Conservation (phyloP, 306 rosid genomes). For the Inga laurina region DNA sequence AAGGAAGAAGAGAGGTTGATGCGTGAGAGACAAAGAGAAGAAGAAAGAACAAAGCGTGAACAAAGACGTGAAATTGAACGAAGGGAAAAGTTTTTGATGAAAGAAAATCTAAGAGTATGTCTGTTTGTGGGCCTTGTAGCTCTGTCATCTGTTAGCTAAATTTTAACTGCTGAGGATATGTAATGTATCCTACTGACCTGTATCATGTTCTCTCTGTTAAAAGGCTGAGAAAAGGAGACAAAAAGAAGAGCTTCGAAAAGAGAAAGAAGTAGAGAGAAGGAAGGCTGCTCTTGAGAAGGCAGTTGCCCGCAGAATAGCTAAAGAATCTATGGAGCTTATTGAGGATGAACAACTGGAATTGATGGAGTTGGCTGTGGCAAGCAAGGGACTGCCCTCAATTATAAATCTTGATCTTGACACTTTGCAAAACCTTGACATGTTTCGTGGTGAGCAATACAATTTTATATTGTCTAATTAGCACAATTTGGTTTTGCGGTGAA, state of each 20-base stretch:
- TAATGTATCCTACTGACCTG: constrained; percentile 24
- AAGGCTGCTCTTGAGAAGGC: constrained; percentile 97
- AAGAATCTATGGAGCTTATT: constrained; percentile 97
- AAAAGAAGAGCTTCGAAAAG: constrained; percentile 91
- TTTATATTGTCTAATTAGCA: neutral
- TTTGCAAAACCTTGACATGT: constrained; percentile 79
- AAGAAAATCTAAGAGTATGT: constrained; percentile 76
- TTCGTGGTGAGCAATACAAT: constrained; percentile 60
- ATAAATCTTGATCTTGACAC: constrained; percentile 85
- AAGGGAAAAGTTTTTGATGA: constrained; percentile 85
- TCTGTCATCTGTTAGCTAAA: constrained; percentile 19
- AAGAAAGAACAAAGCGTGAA: constrained; percentile 86
- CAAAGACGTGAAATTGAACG: constrained; percentile 87
- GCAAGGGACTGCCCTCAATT: constrained; percentile 86
- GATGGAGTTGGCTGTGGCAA: constrained; percentile 94
- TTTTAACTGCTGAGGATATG: constrained; percentile 25
- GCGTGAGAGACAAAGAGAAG: constrained; percentile 92
- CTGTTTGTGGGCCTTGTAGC: constrained; percentile 4
- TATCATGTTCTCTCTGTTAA: constrained; percentile 26
- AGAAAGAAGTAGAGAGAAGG: constrained; percentile 89
- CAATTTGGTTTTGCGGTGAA: constrained; percentile 17
- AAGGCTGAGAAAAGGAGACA: constrained; percentile 89
- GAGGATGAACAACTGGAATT: constrained; percentile 97
- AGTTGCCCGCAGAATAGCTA: constrained; percentile 88
- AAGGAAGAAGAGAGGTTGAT: constrained; percentile 95